Conservation (phyloP, 768 basidiomycete species). For the Candolleomyces efflorescens region DNA sequence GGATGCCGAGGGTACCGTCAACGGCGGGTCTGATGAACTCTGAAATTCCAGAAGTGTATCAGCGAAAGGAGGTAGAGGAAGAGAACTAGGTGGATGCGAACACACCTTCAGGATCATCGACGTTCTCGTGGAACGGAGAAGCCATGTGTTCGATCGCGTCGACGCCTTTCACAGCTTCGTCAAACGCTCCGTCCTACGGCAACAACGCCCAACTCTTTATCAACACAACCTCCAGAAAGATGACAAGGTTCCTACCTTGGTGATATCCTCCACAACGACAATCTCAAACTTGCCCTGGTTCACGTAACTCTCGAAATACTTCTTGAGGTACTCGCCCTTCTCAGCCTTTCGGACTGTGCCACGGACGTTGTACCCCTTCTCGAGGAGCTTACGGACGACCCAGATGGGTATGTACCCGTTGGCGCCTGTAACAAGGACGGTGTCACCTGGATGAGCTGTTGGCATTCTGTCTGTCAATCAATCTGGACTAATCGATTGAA, state of each 20-base stretch:
- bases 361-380: slow-evolving; percentile 58
- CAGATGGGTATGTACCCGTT: slow-evolving; percentile 60
- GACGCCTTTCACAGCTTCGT: slow-evolving; percentile 73
- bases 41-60: slow-evolving; percentile 16
- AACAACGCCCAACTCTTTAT: not conserved
- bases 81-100: not conserved
- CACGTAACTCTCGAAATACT: slow-evolving; percentile 49
- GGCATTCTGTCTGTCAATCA: slow-evolving; percentile 20
- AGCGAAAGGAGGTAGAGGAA: not conserved
- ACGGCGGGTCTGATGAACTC: slow-evolving; percentile 71
- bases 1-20: slow-evolving; percentile 59
- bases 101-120: slow-evolving; percentile 37
- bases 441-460: slow-evolving; percentile 21
- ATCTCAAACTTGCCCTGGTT: slow-evolving; percentile 49
- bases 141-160: slow-evolving; percentile 70
- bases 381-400: slow-evolving; percentile 52
- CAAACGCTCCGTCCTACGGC: slow-evolving; percentile 60
- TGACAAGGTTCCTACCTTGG: slow-evolving; percentile 16
- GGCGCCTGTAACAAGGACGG: slow-evolving; percentile 53
- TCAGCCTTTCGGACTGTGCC: slow-evolving; percentile 59
- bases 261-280: slow-evolving; percentile 67
- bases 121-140: slow-evolving; percentile 51
- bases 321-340: slow-evolving; percentile 56
- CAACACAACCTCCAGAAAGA: not conserved
- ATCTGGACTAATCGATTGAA: too few relatives aligned